These are phyloP conservation scores for Candida patagonica DNA, from an alignment of 805 yeast genomes.

Conservation along the genomic window DNA sequence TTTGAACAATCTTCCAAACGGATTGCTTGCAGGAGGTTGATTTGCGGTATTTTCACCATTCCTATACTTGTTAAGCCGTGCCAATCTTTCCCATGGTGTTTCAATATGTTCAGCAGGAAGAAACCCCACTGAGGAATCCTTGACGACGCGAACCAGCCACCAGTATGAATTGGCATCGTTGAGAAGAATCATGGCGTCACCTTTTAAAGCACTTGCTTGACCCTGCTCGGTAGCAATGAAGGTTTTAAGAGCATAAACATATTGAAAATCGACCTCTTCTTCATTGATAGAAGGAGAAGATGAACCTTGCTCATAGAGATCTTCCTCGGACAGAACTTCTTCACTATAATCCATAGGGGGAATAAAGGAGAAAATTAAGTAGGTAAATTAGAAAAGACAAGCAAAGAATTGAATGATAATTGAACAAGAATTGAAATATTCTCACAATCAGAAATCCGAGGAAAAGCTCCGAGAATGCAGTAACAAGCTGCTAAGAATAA, in stretches of 20 bases:
- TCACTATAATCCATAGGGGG: background rate
- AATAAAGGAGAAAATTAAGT: too few species aligned
- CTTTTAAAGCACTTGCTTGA: slow-evolving; percentile 70
- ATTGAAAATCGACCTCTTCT: slow-evolving; percentile 67
- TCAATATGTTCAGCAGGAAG: slow-evolving; percentile 95
- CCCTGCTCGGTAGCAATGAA: slow-evolving; percentile 90
- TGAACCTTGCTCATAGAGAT: slow-evolving; percentile 36
- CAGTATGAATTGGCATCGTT: slow-evolving; percentile 91
- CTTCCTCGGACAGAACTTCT: slow-evolving; percentile 17
- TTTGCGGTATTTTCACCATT: slow-evolving; percentile 49
- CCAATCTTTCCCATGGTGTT: slow-evolving; percentile 82
- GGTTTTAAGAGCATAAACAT: slow-evolving; percentile 77
- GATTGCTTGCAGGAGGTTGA: slow-evolving; percentile 1
- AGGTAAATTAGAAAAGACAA: too few species aligned
- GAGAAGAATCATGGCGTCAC: slow-evolving; percentile 72
- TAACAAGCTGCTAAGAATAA: too few species aligned
- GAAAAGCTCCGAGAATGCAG: too few species aligned
- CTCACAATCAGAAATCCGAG: too few species aligned
- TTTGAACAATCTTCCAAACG: slow-evolving; percentile 13
- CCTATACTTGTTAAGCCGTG: slow-evolving; percentile 84
- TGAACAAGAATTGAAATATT: too few species aligned
- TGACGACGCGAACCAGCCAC: slow-evolving; percentile 73
- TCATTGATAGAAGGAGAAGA: slow-evolving; percentile 51
- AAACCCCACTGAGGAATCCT: slow-evolving; percentile 73
- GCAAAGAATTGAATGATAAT: too few species aligned